A percentile compares a stretch with the other conserved stretches of the same genome.
Evolutionary conservation across 495 filamentous ascomycete genomes (phyloP).

Genomic region (Penicillium parvum): DNA sequence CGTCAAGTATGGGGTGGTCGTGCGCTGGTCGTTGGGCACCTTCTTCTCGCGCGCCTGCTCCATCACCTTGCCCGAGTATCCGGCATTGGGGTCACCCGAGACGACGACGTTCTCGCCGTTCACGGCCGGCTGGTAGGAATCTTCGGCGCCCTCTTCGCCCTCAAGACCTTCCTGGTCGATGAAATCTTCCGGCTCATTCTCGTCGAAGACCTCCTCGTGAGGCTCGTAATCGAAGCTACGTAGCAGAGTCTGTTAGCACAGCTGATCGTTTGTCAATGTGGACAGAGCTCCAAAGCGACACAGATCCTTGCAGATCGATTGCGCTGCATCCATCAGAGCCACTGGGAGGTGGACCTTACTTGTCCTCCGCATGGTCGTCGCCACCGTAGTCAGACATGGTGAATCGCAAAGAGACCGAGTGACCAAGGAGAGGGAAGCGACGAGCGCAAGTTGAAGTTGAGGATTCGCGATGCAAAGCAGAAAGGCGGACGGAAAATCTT

Average conservation of each 20-base stretch:
- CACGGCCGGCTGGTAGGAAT: slow-evolving; percentile 43
- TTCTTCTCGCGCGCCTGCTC: slow-evolving; percentile 77
- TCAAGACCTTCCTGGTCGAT: slow-evolving; percentile 44
- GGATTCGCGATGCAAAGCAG: slow-evolving; percentile 28
- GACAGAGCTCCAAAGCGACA: not conserved
- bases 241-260: slow-evolving; percentile 11
- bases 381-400: slow-evolving; percentile 81
- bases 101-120: slow-evolving; percentile 60
- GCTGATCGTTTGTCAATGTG: slow-evolving; percentile 5
- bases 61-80: slow-evolving; percentile 48
- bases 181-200: slow-evolving; percentile 57
- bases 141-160: slow-evolving; percentile 42
- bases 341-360: slow-evolving; percentile 26
- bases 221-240: slow-evolving; percentile 52
- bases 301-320: slow-evolving; percentile 8
- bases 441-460: slow-evolving; percentile 8
- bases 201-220: slow-evolving; percentile 59
- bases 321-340: not conserved
- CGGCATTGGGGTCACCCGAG: slow-evolving; percentile 70
- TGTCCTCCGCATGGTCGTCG: slow-evolving; percentile 61
- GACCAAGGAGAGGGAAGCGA: slow-evolving; percentile 23
- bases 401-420: slow-evolving; percentile 11
- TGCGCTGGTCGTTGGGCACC: slow-evolving; percentile 81
- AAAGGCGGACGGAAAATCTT: slow-evolving; percentile 41
- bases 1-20: slow-evolving; percentile 97